Conservation (phyloP, 2,329 filamentous ascomycete species). For the Botrytis paeoniae region DNA sequence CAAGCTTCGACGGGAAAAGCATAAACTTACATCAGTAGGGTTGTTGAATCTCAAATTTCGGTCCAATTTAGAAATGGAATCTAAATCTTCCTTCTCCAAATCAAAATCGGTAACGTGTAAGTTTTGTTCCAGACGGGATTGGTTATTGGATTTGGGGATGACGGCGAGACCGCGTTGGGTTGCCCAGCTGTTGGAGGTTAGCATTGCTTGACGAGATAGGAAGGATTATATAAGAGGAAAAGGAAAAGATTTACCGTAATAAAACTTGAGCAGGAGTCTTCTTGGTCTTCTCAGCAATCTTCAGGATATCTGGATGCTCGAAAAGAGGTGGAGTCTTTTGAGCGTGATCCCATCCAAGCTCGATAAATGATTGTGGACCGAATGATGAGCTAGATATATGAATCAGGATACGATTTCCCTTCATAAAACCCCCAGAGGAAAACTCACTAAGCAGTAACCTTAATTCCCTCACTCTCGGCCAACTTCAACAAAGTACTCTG, state of each 20-base stretch:
- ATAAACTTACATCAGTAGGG: slow-evolving; percentile 50
- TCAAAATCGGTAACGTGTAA: slow-evolving; percentile 65
- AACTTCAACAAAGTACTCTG: slow-evolving; percentile 69
- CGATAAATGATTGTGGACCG: slow-evolving; percentile 73
- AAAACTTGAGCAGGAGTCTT: slow-evolving; percentile 79
- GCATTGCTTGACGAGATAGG: neutral
- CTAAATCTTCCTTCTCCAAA: slow-evolving; percentile 62
- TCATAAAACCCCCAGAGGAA: neutral
- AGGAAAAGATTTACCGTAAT: slow-evolving; percentile 41
- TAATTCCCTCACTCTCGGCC: slow-evolving; percentile 66
- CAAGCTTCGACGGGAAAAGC: no score
- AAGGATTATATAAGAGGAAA: fast-evolving
- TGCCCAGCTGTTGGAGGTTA: slow-evolving; percentile 61
- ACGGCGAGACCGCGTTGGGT: slow-evolving; percentile 79
- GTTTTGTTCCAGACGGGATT: slow-evolving; percentile 59
- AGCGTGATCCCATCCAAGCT: slow-evolving; percentile 70
- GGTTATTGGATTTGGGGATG: slow-evolving; percentile 73
- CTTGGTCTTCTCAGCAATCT: slow-evolving; percentile 64
- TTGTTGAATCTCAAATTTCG: slow-evolving; percentile 72
- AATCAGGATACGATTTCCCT: neutral
- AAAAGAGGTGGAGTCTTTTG: slow-evolving; percentile 66
- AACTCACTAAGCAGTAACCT: slow-evolving; percentile 67
- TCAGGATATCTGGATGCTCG: slow-evolving; percentile 62
- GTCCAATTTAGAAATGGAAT: slow-evolving; percentile 64
- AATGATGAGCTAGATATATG: slow-evolving; percentile 58